Evolutionary conservation across 805 yeast genomes (phyloP).

Genomic region (Kazachstania kunashirensis): DNA sequence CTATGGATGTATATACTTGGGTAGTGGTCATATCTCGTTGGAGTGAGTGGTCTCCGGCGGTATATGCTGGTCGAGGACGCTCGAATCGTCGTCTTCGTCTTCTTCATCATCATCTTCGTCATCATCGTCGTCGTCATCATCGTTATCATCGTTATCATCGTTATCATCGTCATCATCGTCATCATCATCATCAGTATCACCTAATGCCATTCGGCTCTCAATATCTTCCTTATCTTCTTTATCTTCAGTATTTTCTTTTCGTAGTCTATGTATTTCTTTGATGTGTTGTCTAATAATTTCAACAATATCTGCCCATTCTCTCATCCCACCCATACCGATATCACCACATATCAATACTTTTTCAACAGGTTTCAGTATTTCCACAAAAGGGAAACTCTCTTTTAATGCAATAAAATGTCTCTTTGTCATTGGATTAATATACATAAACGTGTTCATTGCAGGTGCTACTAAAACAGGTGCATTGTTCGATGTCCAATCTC

Average conservation of each 20-base stretch:
- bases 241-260: conserved; percentile 29
- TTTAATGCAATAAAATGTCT: conserved; percentile 51
- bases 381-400: conserved; percentile 69
- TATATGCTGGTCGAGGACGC: not conserved
- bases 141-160: conserved; percentile 34
- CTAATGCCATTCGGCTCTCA: conserved; percentile 7
- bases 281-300: conserved; percentile 41
- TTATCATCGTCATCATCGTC: conserved; percentile 40
- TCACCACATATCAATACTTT: conserved; percentile 75
- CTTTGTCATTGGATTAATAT: conserved; percentile 69
- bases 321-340: conserved; percentile 88
- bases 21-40: not conserved
- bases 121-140: conserved; percentile 35
- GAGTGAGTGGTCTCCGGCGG: not conserved
- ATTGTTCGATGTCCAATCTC: conserved; percentile 64
- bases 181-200: conserved; percentile 33
- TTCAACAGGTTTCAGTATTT: conserved; percentile 68
- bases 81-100: conserved; percentile 5
- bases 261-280: conserved; percentile 17
- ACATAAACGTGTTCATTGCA: conserved; percentile 80
- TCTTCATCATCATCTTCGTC: conserved; percentile 33
- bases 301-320: conserved; percentile 78
- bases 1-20: not conserved
- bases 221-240: conserved; percentile 19
- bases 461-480: conserved; percentile 71